phyloP scores from a whole-genome alignment of 306 rosid species.

The Sophora flavescens region DNA sequence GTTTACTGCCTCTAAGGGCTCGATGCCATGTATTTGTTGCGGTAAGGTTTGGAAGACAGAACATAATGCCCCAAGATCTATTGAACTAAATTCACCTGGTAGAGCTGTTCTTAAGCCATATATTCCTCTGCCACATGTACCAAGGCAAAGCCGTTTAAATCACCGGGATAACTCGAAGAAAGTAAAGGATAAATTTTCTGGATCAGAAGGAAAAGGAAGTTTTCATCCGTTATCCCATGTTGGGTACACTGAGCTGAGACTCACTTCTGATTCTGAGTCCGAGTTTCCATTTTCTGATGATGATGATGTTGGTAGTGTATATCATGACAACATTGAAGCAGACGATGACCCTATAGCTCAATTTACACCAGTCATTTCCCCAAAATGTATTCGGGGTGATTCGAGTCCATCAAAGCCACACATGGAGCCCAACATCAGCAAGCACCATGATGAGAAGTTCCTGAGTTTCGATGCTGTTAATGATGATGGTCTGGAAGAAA shows the following conservation, averaged over 20 bases:
- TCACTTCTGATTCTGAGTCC: slow-evolving; percentile 75
- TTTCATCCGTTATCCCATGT: slow-evolving; percentile 53
- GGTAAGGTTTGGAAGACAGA: slow-evolving; percentile 60
- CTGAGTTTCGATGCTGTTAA: slow-evolving; percentile 40
- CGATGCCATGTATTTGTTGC: slow-evolving; percentile 65
- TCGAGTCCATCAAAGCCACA: slow-evolving; percentile 43
- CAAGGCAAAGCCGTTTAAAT: slow-evolving; percentile 51
- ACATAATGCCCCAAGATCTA: slow-evolving; percentile 52
- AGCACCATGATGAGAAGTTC: slow-evolving; percentile 41
- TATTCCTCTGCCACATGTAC: slow-evolving; percentile 63
- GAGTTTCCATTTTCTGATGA: slow-evolving; percentile 71
- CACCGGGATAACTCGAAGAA: slow-evolving; percentile 57
- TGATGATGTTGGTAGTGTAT: slow-evolving; percentile 50
- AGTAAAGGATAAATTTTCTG: slow-evolving; percentile 56
- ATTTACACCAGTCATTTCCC: slow-evolving; percentile 42
- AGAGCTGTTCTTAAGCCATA: slow-evolving; percentile 55
- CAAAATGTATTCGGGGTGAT: slow-evolving; percentile 42
- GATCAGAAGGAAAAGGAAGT: slow-evolving; percentile 47
- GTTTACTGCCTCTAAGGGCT: slow-evolving; percentile 44
- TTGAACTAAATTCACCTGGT: slow-evolving; percentile 52
- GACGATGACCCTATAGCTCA: slow-evolving; percentile 42
- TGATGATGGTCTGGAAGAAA: slow-evolving; percentile 46
- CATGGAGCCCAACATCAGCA: slow-evolving; percentile 49
- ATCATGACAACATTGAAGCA: slow-evolving; percentile 46
- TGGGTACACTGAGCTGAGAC: slow-evolving; percentile 65